Percentiles rank a stretch among this genome's conserved stretches.
These are phyloP conservation scores for Heliamphora pulchella DNA, from an alignment of 179 eudicot species.

Conservation along the genomic window DNA sequence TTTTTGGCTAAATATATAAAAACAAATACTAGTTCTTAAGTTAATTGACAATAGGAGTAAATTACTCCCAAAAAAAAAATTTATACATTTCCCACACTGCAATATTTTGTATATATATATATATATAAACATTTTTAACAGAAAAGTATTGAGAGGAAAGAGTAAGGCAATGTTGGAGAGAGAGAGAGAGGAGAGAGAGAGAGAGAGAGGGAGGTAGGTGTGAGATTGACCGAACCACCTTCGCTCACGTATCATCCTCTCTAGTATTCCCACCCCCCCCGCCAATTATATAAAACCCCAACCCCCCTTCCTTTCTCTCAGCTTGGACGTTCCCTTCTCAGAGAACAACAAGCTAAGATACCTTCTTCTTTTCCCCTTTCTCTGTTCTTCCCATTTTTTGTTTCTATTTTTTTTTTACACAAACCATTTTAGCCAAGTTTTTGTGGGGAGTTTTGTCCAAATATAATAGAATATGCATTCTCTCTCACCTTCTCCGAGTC, in stretches of 20 bases:
- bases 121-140: too few species aligned
- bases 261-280: neutral
- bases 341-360: constrained; percentile 19
- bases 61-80: too few species aligned
- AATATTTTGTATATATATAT: too few species aligned
- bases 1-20: too few species aligned
- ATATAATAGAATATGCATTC: constrained; percentile 17
- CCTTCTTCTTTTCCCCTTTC: too few species aligned
- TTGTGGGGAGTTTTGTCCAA: neutral
- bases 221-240: constrained; percentile 18
- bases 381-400: too few species aligned
- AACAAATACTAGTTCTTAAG: too few species aligned
- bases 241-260: constrained; percentile 6
- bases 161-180: too few species aligned
- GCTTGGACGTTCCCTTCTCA: constrained; percentile 25
- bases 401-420: neutral
- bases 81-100: too few species aligned
- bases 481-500: constrained; percentile 13
- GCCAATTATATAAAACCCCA: constrained; percentile 9
- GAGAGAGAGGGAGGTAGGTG: constrained; percentile 15
- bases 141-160: too few species aligned
- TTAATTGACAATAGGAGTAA: too few species aligned
- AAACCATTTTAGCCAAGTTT: neutral
- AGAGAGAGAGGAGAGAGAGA: neutral
- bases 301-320: constrained; percentile 12